Base-by-base conservation (phyloP, 2,329 filamentous ascomycete genomes). In the Xylariaceae sp. region DNA sequence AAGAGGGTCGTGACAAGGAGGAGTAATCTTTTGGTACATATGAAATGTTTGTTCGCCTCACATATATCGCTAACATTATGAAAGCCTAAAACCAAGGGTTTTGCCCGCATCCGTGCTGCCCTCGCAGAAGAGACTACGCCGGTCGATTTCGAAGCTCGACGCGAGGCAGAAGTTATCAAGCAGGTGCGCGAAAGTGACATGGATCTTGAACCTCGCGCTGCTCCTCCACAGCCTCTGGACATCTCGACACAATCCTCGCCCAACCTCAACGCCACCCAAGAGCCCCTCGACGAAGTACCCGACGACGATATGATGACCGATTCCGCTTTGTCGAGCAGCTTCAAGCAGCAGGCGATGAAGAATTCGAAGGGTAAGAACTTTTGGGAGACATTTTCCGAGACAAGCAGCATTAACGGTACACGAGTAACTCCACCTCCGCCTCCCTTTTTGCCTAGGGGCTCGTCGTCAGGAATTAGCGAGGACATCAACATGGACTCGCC, bases 61-160 rank as follows among this genome's bases (percentile, higher is more conserved):
- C 18, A 29, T 18, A 33, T 34, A 43, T 38, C 37, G 19, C 37
- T 51, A 30, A 54, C 43, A 19, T 26, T 4, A 28, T 24, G 28
- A 28, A 52, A 94, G 87, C 93, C 94, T 11, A 98, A 97, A 72
- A 93, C 91, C 1, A 95, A 95, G 67, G 89, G 85, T 0, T 98
- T 98, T 63, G 89, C 90, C 4, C 84, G 93, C 9, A 95, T 98
- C 51, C 82, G 87, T 47, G 93, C 91, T 8, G 89, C 89, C 3
- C 74, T 98, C 1, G 75, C 87, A 43, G 93, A 98, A 66, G 93
- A 98, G 67, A 78, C 80, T 13, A 81, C 89, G 0, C 93, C 93
- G 0, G 73, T 95, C 9, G 93, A 98, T 55, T 85, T 85, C 32
- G 93, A 98, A 63, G 82, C 89, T 43, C 83, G 87, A 39, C 84